A percentile compares a stretch with the other conserved stretches of the same genome.
phyloP scores from a whole-genome alignment of 2,329 filamentous ascomycete species.

The Trichoderma lentiforme region DNA sequence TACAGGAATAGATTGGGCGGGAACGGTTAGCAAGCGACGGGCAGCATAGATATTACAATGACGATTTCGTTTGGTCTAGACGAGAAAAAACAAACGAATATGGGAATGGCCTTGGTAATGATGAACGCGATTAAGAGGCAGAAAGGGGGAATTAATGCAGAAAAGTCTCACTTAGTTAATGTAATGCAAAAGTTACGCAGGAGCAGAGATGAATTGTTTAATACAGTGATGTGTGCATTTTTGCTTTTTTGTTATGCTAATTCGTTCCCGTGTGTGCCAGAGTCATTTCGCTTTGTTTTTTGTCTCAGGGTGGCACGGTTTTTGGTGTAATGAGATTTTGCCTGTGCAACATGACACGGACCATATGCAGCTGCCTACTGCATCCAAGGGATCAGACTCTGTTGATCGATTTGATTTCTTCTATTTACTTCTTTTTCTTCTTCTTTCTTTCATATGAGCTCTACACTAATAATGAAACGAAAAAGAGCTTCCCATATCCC shows the following conservation, averaged over 20 bases:
- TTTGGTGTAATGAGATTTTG: background rate
- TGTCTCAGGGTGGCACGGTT: background rate
- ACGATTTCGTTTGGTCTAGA: background rate
- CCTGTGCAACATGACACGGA: background rate
- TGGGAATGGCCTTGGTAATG: background rate
- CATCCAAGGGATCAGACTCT: background rate
- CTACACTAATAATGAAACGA: background rate
- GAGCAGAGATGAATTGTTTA: background rate
- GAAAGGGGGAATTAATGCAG: background rate
- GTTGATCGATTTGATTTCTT: background rate
- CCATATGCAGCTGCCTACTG: background rate
- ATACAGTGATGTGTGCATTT: background rate
- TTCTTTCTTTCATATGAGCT: background rate
- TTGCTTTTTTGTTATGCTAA: background rate
- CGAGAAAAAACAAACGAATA: background rate
- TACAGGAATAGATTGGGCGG: slow-evolving; percentile 11
- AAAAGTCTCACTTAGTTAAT: background rate
- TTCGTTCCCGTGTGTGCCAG: background rate
- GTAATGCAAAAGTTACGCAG: background rate
- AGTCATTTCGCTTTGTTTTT: background rate
- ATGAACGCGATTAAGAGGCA: background rate
- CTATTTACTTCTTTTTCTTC: background rate
- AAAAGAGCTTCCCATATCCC: background rate
- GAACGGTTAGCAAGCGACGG: background rate
- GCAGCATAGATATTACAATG: slow-evolving; percentile 7